Evolutionary conservation across 225 moss, liverwort and hornwort genomes (phyloP), one percentile per base, ranked within the genome.

Genomic region (Bryoerythrophyllum caledonicum): DNA sequence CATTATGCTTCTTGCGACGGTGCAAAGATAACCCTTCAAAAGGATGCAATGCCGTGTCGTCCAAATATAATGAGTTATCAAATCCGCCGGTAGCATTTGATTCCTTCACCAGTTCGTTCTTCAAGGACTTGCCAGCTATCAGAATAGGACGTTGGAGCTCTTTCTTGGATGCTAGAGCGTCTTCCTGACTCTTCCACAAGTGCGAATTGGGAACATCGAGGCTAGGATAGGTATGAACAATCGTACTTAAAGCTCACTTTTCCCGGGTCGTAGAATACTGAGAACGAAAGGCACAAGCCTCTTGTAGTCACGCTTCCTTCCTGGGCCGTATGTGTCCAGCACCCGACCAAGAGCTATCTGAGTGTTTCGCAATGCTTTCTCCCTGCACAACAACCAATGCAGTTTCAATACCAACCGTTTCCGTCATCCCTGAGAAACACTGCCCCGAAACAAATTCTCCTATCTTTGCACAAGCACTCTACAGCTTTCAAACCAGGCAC

Each of bases 301-400:
- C 82, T 91, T 99, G 78, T 99, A 93, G 81, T 99, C 99, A 67
- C 97, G 89, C 80, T 95, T 99, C 71, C 88, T 93, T 70, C 99
- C 99, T 49, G 99, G 88, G 63, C 99, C 99, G 64, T 99, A 99
- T 20, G 99, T 99, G 82, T 95, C 99, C 72, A 99, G 74, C 54
- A 99, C 99, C 63, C 95, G 87, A 61, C 95, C 99, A 74, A 99
- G 91, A 23, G 99, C 99, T 73, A 90, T 77, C 60, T 95, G 95
- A 9, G 99, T 99, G 37, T 99, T 95, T 60, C 90, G 93, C 64
- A 93, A 79, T 56, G 99, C 99, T 83, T 83, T 91, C 84, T 99
- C 99, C 71, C 99, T 88, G 65, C 70, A 75, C 49, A 81, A 6
- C 4, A 81, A 60, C 62, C 61, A 75, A 71, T 21, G 53, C 8